phyloP scores from a whole-genome alignment of 306 rosid species.

The Abrus pulchellus region DNA sequence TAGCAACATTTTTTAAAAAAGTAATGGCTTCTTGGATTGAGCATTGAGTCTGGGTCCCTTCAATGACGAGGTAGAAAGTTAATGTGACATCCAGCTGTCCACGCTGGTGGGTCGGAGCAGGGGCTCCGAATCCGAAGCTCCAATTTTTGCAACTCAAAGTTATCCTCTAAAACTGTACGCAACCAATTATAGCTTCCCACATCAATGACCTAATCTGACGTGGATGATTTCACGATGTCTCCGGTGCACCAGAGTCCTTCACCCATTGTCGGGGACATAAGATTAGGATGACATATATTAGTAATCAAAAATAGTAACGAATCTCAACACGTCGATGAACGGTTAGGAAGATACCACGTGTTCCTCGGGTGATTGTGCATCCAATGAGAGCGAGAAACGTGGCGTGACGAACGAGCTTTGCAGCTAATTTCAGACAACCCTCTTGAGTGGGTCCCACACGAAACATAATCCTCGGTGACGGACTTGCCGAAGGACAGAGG shows the following conservation, averaged over 20 bases:
- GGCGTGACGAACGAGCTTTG: neutral
- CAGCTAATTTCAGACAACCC: constrained; percentile 55
- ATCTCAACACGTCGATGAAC: constrained; percentile 39
- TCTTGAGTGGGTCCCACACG: constrained; percentile 62
- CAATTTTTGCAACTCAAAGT: neutral
- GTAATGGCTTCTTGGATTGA: neutral
- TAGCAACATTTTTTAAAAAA: too few relatives aligned
- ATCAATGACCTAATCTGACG: neutral
- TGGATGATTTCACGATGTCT: neutral
- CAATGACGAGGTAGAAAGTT: constrained; percentile 23
- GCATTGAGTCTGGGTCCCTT: neutral
- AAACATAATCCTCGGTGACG: constrained; percentile 64
- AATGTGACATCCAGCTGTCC: constrained; percentile 50
- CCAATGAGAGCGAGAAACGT: constrained; percentile 44
- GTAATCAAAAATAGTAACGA: constrained; percentile 37
- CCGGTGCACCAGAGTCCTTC: neutral
- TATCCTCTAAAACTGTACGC: neutral
- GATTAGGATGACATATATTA: constrained; percentile 27
- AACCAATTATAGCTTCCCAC: neutral
- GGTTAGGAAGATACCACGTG: constrained; percentile 47
- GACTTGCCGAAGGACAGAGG: constrained; percentile 66
- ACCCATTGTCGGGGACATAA: constrained; percentile 40
- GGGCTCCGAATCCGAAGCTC: constrained; percentile 31
- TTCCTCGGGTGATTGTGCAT: fast-evolving
- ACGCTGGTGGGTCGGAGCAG: constrained; percentile 37